phyloP scores from a whole-genome alignment of 495 filamentous ascomycete genomes.

The Xylaria grammica region DNA sequence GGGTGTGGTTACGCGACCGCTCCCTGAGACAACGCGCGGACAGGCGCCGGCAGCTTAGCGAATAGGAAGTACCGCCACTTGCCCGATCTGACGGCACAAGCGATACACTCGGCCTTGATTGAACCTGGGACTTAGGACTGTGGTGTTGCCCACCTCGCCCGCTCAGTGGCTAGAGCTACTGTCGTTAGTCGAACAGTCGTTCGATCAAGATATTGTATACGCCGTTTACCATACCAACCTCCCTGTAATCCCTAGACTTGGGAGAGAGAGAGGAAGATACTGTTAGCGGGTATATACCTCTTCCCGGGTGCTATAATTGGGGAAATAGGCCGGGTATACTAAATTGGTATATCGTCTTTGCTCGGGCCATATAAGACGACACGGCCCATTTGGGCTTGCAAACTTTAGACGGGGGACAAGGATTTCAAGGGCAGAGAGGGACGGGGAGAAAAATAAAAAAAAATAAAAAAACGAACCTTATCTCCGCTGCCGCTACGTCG shows the following conservation, averaged over 20 bases:
- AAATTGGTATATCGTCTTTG: not conserved
- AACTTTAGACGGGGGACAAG: not conserved
- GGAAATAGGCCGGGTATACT: slow-evolving; percentile 3
- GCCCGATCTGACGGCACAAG: slow-evolving; percentile 15
- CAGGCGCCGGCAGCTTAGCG: slow-evolving; percentile 5
- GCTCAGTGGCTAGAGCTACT: not conserved
- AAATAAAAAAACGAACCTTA: slow-evolving; percentile 13
- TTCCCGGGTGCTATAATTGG: not conserved
- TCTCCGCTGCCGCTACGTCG: slow-evolving; percentile 1
- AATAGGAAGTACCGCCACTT: not conserved
- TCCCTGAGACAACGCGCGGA: slow-evolving; percentile 20
- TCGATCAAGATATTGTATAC: not conserved
- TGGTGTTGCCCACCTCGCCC: slow-evolving; percentile 8
- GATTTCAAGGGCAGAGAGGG: not conserved
- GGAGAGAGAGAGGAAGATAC: too few relatives aligned
- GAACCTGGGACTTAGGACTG: not conserved
- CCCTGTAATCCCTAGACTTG: not conserved
- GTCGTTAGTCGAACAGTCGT: slow-evolving; percentile 6
- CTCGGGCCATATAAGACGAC: slow-evolving; percentile 6
- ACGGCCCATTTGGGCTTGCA: slow-evolving; percentile 10
- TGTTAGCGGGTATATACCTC: not conserved
- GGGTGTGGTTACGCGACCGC: slow-evolving; percentile 17
- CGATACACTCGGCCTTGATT: not conserved
- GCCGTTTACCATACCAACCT: not conserved
- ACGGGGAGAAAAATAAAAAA: not conserved